A percentile compares a stretch with the other conserved stretches of the same genome.
Conservation (phyloP, 2,329 filamentous ascomycete genomes). For the Tolypocladium album region DNA sequence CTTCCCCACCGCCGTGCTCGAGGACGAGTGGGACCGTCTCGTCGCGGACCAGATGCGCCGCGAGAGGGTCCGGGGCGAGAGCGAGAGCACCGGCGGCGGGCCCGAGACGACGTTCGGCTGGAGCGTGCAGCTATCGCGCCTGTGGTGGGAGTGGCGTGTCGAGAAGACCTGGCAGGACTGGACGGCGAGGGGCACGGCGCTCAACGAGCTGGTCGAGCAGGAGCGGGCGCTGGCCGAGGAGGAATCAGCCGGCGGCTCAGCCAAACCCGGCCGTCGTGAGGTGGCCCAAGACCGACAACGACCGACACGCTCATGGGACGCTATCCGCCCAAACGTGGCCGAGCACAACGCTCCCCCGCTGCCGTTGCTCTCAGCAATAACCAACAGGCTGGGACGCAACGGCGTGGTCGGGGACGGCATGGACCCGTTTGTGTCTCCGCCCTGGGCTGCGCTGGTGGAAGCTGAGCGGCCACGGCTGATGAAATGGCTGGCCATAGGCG, state of each 20-base stretch:
- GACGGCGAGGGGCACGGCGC: constrained; percentile 27
- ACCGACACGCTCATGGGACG: background rate
- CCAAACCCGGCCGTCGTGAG: background rate
- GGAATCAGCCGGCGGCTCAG: constrained; percentile 4
- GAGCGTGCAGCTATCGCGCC: constrained; percentile 16
- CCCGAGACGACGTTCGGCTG: constrained; percentile 16
- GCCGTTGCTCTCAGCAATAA: constrained; percentile 2
- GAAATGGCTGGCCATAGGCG: background rate
- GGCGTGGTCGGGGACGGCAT: background rate
- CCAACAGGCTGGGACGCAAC: background rate
- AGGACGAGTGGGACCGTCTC: constrained; percentile 39
- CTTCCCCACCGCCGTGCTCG: constrained; percentile 17
- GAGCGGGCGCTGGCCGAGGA: constrained; percentile 21
- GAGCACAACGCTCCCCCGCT: background rate
- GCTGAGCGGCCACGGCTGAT: constrained; percentile 1
- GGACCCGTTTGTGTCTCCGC: constrained; percentile 7
- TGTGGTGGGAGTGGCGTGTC: constrained; percentile 21
- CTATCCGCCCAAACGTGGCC: constrained; percentile 5
- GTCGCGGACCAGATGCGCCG: constrained; percentile 16
- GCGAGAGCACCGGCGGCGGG: background rate
- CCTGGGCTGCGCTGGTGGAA: constrained; percentile 7
- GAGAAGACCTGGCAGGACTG: constrained; percentile 24
- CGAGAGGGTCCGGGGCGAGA: background rate
- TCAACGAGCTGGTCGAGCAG: constrained; percentile 27
- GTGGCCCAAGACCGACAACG: background rate